Percentiles rank a stretch among this genome's conserved stretches.
phyloP scores from a whole-genome alignment of 2,329 filamentous ascomycete species.

The Penicillium sp. region DNA sequence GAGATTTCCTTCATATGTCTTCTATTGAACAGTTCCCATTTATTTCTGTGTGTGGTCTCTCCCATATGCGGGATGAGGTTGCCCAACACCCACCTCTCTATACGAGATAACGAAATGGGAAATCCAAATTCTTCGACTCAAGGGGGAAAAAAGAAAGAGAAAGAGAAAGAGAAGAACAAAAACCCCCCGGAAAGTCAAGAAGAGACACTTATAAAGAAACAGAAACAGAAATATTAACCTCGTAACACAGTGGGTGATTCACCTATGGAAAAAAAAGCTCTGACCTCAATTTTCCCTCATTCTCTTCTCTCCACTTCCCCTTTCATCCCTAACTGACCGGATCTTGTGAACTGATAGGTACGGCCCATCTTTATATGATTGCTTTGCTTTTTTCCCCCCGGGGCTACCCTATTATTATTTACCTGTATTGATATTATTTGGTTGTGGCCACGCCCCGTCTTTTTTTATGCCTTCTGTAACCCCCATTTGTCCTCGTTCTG shows the following conservation, averaged over 20 bases:
- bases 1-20: not conserved
- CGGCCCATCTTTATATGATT: slow-evolving; percentile 12
- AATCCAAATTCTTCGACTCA: not conserved
- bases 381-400: slow-evolving; percentile 4
- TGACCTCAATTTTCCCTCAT: slow-evolving; percentile 20
- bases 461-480: not conserved
- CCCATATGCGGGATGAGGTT: slow-evolving; percentile 8
- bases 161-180: not conserved
- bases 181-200: not conserved
- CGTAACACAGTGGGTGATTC: slow-evolving; percentile 5
- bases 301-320: slow-evolving; percentile 25
- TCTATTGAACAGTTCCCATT: not conserved
- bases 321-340: slow-evolving; percentile 23
- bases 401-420: slow-evolving; percentile 1
- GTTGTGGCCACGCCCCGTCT: slow-evolving; percentile 19
- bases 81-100: slow-evolving; percentile 12
- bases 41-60: not conserved
- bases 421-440: not conserved
- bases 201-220: not conserved
- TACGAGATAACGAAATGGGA: slow-evolving; percentile 11
- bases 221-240: not conserved
- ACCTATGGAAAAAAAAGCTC: not conserved
- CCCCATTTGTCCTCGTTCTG: slow-evolving; percentile 1
- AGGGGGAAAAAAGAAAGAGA: not conserved
- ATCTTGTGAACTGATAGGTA: slow-evolving; percentile 19